Base-by-base conservation (phyloP, 2,329 filamentous ascomycete species). In the Pestalotiopsis sp. region DNA sequence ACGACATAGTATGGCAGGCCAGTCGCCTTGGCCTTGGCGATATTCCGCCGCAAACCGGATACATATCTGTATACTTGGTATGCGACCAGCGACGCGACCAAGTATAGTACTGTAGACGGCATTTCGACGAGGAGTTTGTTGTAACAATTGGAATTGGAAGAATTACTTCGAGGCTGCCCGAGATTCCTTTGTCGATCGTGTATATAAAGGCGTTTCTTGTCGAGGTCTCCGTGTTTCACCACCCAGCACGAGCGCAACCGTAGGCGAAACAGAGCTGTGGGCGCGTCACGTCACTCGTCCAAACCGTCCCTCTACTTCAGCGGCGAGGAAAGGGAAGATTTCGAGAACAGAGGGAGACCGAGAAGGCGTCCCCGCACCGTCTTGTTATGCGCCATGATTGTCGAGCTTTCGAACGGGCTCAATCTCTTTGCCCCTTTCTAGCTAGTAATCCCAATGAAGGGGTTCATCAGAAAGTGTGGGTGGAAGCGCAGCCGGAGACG, bases 1-100 rank as follows among this genome's bases (percentile, higher is more conserved):
- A 82, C 75, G 58, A 89, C 72, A 30, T 86, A 76, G 72, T 88
- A 89, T 6, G 82, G 83, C 65, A 89, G 72, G 5, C 85, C 85
- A 17, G 81, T 83, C 67, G 78, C 79, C 76, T 83, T 85, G 2
- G 86, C 87, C 39, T 81, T 80, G 10, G 77, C 78, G 64, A 88
- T 82, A 69, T 87, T 86, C 64, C 72, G 74, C 55, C 72, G 75
- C 60, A 87, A 72, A n/a, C 79, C 77, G 1, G 74, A 72, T 40
- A 79, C 56, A 38, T 73, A 72, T 5, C 70, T 71, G 70, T 78
- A 80, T 22, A 78, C 63, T 48, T 68, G 71, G 66, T 81, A 83
- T 26, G 71, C 76, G 55, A 80, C 55, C n/a, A 74, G 73, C 4
- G 76, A 77, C 65, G 73, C 78, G 14, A 78, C 64, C 38, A 82